Evolutionary conservation across 23 red algal species (phyloP).

Genomic region (Cyanidium caldarium): DNA sequence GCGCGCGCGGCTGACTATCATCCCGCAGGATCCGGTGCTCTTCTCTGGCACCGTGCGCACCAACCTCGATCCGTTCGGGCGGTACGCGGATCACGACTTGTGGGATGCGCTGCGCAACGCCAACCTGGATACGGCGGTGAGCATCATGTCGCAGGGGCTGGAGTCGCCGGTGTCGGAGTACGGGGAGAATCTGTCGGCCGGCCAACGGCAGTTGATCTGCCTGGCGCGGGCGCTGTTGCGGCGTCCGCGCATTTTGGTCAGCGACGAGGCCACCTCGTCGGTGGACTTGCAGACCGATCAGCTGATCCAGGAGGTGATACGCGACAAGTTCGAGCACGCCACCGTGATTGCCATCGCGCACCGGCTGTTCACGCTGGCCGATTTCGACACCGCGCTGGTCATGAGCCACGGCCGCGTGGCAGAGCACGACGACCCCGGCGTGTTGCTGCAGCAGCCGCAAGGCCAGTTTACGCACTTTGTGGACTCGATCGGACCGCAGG

Average conservation of each 20-base stretch:
- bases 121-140: slow-evolving; percentile 52
- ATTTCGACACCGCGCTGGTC: slow-evolving; percentile 61
- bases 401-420: slow-evolving; percentile 50
- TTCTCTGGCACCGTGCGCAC: slow-evolving; percentile 81
- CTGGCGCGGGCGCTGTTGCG: slow-evolving; percentile 70
- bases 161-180: slow-evolving; percentile 72
- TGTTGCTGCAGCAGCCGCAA: slow-evolving; percentile 12
- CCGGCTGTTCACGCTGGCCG: slow-evolving; percentile 65
- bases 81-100: slow-evolving; percentile 48
- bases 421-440: slow-evolving; percentile 45
- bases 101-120: slow-evolving; percentile 75
- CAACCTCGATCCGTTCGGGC: slow-evolving; percentile 85
- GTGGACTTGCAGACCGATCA: slow-evolving; percentile 81
- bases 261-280: slow-evolving; percentile 82
- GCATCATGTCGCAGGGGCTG: slow-evolving; percentile 44
- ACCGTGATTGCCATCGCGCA: slow-evolving; percentile 96
- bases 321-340: slow-evolving; percentile 37
- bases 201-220: slow-evolving; percentile 90
- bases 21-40: slow-evolving; percentile 91
- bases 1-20: slow-evolving; percentile 63
- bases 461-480: slow-evolving; percentile 36
- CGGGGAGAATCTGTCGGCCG: slow-evolving; percentile 87
- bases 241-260: slow-evolving; percentile 58
- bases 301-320: slow-evolving; percentile 75
- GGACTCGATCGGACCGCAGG: slow-evolving; percentile 23